These are phyloP conservation scores for Dendrobium chrysotoxum DNA, from an alignment of 106 monocot species.

Conservation along the genomic window DNA sequence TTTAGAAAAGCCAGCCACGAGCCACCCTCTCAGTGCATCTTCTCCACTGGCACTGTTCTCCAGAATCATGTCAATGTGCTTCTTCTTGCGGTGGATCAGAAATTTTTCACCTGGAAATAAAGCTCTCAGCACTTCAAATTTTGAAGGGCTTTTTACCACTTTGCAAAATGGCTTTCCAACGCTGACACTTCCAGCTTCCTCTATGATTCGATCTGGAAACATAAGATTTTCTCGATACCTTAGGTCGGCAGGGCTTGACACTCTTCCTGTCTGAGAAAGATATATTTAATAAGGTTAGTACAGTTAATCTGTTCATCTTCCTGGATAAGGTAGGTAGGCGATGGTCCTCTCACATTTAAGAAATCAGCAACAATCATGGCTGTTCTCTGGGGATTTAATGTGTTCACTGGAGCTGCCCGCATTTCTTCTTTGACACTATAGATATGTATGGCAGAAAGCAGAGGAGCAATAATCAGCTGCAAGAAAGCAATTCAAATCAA, in stretches of 20 bases:
- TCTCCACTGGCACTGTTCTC: slow-evolving; percentile 77
- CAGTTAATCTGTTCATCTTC: not conserved
- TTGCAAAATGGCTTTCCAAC: slow-evolving; percentile 61
- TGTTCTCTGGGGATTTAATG: slow-evolving; percentile 86
- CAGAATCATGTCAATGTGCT: slow-evolving; percentile 47
- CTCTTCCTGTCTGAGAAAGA: slow-evolving; percentile 47
- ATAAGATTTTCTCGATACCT: slow-evolving; percentile 78
- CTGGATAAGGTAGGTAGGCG: not conserved
- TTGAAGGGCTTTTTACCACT: slow-evolving; percentile 42
- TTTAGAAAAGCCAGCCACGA: slow-evolving; percentile 69
- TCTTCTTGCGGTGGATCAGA: slow-evolving; percentile 36
- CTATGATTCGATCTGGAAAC: slow-evolving; percentile 63
- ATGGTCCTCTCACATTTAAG: slow-evolving; percentile 35
- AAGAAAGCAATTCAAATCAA: slow-evolving; percentile 14
- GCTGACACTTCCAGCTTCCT: slow-evolving; percentile 78
- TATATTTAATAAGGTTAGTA: slow-evolving; percentile 3
- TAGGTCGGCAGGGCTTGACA: slow-evolving; percentile 75
- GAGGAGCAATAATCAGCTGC: slow-evolving; percentile 79
- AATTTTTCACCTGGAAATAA: slow-evolving; percentile 67
- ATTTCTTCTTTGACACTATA: slow-evolving; percentile 88
- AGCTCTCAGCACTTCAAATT: slow-evolving; percentile 37
- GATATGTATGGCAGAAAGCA: slow-evolving; percentile 71
- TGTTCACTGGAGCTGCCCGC: slow-evolving; percentile 86
- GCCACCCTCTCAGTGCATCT: slow-evolving; percentile 85
- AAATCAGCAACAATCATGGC: slow-evolving; percentile 92